phyloP scores from a whole-genome alignment of 805 yeast genomes.

The Danielia oregonensis region DNA sequence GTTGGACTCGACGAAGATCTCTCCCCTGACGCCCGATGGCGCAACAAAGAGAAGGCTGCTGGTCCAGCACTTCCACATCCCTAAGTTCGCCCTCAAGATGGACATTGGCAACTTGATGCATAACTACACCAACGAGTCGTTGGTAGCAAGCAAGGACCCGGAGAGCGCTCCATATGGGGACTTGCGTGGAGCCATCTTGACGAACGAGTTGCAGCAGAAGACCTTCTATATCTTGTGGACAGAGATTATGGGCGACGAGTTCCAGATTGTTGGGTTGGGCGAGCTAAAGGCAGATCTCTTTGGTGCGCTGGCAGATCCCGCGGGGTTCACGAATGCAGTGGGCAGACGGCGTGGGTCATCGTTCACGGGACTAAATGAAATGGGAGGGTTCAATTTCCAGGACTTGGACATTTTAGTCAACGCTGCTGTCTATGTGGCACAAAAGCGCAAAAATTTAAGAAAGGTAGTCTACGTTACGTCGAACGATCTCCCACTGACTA shows the following conservation, averaged over 20 bases:
- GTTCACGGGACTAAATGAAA: conserved; percentile 33
- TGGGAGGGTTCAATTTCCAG: conserved; percentile 40
- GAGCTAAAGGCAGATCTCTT: conserved; percentile 28
- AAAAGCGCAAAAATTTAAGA: conserved; percentile 11
- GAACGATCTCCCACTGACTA: conserved; percentile 31
- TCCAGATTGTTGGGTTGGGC: conserved; percentile 32
- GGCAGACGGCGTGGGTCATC: conserved; percentile 32
- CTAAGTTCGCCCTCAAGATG: conserved; percentile 35
- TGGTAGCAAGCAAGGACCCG: conserved; percentile 6
- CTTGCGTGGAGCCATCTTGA: conserved; percentile 35
- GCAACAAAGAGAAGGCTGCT: conserved; percentile 23
- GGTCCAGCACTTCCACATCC: conserved; percentile 18
- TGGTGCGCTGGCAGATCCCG: conserved; percentile 15
- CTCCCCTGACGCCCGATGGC: conserved; percentile 2
- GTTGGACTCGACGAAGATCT: conserved; percentile 1
- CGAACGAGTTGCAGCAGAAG: conserved; percentile 36
- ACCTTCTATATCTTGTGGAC: conserved; percentile 34
- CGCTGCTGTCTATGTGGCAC: conserved; percentile 27
- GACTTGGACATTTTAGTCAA: conserved; percentile 34
- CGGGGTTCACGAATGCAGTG: conserved; percentile 11
- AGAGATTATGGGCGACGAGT: conserved; percentile 12
- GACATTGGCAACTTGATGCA: conserved; percentile 5
- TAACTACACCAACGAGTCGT: conserved; percentile 2
- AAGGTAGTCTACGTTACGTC: conserved; percentile 20
- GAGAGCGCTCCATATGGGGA: conserved; percentile 14